Base-by-base conservation (phyloP, 352 stramenopile species). In the Pythium scleroteichum region DNA sequence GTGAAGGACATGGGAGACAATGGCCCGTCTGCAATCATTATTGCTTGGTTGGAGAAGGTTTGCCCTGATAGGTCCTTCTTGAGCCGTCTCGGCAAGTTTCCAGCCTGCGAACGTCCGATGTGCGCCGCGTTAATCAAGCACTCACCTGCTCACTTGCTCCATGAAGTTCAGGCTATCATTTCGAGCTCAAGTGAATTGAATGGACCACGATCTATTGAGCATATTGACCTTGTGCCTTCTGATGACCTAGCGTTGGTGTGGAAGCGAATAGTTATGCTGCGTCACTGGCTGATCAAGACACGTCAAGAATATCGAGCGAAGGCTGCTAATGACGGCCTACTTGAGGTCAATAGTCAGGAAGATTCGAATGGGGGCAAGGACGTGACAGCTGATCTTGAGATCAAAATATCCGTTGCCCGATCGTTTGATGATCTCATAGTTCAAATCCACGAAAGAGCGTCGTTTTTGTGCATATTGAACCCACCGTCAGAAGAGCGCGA, bases 221-320 rank as follows among this genome's bases (percentile, higher is more conserved):
- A 86, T 7, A 71, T 81, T 13, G 63, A 90, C 29, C 54, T 94
- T 19, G 71, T 77, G 4, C 87, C 85, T 7, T 95, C 87, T 0
- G 76, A 90, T 45, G 87, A 94, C 41, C 54, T 95, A 4, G 50
- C 78, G 45, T 61, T 71, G 35, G 72, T 95, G 19, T 94, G 87
- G 87, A 92, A 92, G 56, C 76, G 77, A 16, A 69, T 95, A 17
- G 62, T 95, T n/a, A 79, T 78, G 59, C 62, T 95, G 22, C 82
- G 87, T 8, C 87, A 95, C 56, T 94, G 87, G 87, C 39, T 95
- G 14, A 94, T 95, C 33, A 92, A 92, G 47, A 73, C 70, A 20
- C 63, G 85, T 26, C 87, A 95, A 61, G 85, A 87, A 54, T 94
- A 92, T 59, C 78, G 83, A 19, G 82, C 87, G 4, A 77, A 71